Evolutionary conservation across 164 flowering plant species (phyloP).

Genomic region (Platanus orientalis): DNA sequence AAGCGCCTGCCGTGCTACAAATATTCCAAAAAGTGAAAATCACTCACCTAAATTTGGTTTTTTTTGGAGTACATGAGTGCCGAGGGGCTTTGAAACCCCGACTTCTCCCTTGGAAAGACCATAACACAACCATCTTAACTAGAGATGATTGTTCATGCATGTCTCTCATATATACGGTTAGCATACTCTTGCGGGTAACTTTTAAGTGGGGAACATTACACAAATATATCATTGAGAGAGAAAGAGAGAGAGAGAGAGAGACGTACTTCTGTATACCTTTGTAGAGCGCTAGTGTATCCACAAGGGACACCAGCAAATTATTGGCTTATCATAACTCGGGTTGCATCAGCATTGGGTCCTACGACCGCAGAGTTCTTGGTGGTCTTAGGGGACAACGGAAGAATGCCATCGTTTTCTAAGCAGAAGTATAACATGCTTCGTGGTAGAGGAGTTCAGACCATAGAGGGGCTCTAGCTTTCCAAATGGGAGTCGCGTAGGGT

Average conservation of each 20-base stretch:
- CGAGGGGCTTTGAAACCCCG: too few relatives aligned
- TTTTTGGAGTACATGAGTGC: too few relatives aligned
- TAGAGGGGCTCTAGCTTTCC: conserved; percentile 54
- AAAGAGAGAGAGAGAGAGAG: too few relatives aligned
- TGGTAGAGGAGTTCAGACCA: too few relatives aligned
- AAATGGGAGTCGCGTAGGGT: conserved; percentile 36
- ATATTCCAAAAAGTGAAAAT: too few relatives aligned
- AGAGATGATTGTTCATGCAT: conserved; percentile 57
- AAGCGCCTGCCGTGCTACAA: too few relatives aligned
- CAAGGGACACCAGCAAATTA: conserved; percentile 74
- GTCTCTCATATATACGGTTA: conserved; percentile 56
- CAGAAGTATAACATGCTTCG: conserved; percentile 66
- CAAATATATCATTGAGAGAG: conserved; percentile 1
- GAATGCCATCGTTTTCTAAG: conserved; percentile 39
- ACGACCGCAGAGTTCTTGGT: conserved; percentile 38
- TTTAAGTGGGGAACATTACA: conserved; percentile 58
- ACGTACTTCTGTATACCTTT: conserved; percentile 39
- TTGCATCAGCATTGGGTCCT: conserved; percentile 68
- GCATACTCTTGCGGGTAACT: conserved; percentile 56
- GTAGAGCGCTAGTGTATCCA: conserved; percentile 46
- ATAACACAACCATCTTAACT: too few relatives aligned
- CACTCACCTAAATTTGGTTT: too few relatives aligned
- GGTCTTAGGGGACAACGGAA: conserved; percentile 33
- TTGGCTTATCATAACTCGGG: conserved; percentile 49
- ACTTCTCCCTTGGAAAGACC: too few relatives aligned